phyloP scores from a whole-genome alignment of 257 asterid species.

The Capsicum chinense region DNA sequence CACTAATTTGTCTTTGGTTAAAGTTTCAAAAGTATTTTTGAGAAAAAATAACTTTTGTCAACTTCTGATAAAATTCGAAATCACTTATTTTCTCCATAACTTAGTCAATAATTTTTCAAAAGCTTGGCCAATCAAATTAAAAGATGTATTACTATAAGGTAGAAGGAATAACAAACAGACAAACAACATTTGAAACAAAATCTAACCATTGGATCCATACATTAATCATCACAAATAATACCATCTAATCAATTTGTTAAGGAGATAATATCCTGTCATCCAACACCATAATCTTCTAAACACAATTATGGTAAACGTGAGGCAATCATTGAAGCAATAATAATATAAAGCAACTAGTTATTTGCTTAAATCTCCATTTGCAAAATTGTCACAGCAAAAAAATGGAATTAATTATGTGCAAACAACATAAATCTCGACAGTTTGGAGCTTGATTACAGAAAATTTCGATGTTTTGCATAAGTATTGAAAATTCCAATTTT shows the following conservation, averaged over 20 bases:
- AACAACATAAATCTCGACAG: no score
- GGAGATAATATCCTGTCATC: background rate
- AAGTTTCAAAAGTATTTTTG: no score
- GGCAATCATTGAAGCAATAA: conserved; percentile 25
- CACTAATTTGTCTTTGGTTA: no score
- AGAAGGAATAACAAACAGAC: conserved; percentile 8
- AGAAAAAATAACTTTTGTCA: background rate
- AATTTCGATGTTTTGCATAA: no score
- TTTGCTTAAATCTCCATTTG: background rate
- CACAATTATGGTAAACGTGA: conserved; percentile 28
- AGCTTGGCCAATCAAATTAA: background rate
- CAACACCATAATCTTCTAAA: background rate
- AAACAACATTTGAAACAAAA: conserved; percentile 20
- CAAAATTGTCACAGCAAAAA: background rate
- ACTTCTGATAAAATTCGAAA: background rate
- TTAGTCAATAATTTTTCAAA: background rate
- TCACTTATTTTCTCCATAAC: background rate
- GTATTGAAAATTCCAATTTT: no score
- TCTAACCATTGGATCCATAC: conserved; percentile 23
- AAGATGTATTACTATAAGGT: background rate
- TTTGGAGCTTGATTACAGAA: no score
- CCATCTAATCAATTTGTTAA: conserved; percentile 12
- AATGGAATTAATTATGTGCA: background rate
- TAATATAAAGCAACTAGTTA: background rate
- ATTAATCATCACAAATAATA: conserved; percentile 32